A percentile compares a stretch with the other conserved stretches of the same genome.
phyloP scores from a whole-genome alignment of 208 protist genomes.

The Strigomonas galati region DNA sequence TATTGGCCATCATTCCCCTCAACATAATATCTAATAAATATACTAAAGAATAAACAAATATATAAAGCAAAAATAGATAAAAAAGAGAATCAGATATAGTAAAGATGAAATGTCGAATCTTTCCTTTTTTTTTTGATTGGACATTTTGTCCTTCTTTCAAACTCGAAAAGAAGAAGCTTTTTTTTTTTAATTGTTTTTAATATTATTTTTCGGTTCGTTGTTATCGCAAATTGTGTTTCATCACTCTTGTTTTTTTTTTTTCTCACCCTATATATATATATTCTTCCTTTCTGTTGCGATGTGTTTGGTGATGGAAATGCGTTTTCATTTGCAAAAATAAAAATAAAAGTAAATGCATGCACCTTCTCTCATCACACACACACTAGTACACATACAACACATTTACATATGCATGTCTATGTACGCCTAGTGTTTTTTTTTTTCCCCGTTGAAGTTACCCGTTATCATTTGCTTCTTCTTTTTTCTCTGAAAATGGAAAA shows the following conservation, averaged over 20 bases:
- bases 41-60: too few relatives aligned
- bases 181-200: background rate
- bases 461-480: background rate
- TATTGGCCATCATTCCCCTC: too few relatives aligned
- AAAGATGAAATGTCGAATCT: background rate
- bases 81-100: background rate
- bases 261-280: background rate
- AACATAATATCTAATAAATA: too few relatives aligned
- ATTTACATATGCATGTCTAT: background rate
- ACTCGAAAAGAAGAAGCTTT: background rate
- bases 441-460: background rate
- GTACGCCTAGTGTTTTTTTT: background rate
- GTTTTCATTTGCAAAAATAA: background rate
- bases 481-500: background rate
- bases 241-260: constrained; percentile 10
- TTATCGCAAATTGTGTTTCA: too few relatives aligned
- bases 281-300: background rate
- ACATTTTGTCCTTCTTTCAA: too few relatives aligned
- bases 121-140: background rate
- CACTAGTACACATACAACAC: background rate
- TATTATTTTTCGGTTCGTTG: too few relatives aligned
- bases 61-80: background rate
- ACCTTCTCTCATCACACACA: background rate
- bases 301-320: background rate
- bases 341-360: background rate